Base-by-base conservation (phyloP, 2,329 filamentous ascomycete species). In the Trichophyton simii region DNA sequence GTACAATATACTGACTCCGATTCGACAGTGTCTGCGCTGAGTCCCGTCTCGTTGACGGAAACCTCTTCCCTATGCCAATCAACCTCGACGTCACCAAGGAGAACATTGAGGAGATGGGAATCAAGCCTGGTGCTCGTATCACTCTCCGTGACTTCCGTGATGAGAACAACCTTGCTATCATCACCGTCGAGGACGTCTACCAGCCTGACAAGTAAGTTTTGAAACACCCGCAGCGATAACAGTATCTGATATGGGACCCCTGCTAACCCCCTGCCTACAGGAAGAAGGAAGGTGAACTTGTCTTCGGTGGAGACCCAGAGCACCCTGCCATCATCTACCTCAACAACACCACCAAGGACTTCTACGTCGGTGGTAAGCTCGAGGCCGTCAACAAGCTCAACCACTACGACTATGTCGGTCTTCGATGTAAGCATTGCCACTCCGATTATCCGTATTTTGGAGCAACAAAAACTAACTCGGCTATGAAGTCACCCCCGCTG, bases 341-440 rank as follows among this genome's bases (percentile, higher is more conserved):
- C 65, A 87, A 87, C 80, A 82, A 85, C 71, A 87, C 85, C 42
- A 87, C 88, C 65, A 81, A 89, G 70, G 91, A 96, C 64, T 95
- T 86, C 76, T 97, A 97, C 77, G 83, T 99, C 65, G 94, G 94
- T 73, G 94, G 94, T 74, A 96, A 95, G 84, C 79, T 99, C 66
- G 89, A 97, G 74, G 94, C 94, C 65, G 86, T 99, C 74, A 92
- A 92, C 83, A 88, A 90, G 68, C 83, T 96, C 64, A 91, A 95
- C 80, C 94, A 99, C 82, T 99, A 99, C 80, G 94, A 99, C 80
- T 97, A 97, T 80, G 89, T 97, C 68, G 94, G 89, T 71, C 84
- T 97, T 63, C 86, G 94, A 80, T 97, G 88, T 89, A 82, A 76
- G 87, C 76, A 59, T 34, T 31, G 4, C 46, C 8, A 13, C 20